phyloP scores from a whole-genome alignment of 2,329 filamentous ascomycete species.

The Colletotrichum higginsianum region DNA sequence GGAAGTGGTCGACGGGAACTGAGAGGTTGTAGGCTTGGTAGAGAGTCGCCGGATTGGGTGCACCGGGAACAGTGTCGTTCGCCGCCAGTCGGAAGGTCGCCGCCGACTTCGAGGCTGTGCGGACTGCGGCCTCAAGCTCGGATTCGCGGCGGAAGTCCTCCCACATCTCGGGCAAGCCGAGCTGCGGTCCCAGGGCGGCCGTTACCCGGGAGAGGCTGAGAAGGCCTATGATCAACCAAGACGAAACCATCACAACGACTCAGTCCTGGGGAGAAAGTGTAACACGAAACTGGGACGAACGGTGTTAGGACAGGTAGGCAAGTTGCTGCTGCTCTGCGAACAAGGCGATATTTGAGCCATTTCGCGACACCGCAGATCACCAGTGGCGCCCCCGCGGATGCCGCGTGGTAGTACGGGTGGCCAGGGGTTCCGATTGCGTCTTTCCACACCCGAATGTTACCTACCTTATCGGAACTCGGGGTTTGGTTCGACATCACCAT shows the following conservation, averaged over 20 bases:
- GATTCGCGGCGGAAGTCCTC: slow-evolving; percentile 5
- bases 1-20: slow-evolving; percentile 83
- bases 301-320: too few species aligned
- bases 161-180: slow-evolving; percentile 30
- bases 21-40: slow-evolving; percentile 59
- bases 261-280: too few species aligned
- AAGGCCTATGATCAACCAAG: slow-evolving; percentile 11
- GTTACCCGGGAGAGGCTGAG: slow-evolving; percentile 17
- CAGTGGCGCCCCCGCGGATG: background rate
- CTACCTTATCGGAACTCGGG: slow-evolving; percentile 23
- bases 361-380: background rate
- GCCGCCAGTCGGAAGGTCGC: background rate
- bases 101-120: slow-evolving; percentile 1
- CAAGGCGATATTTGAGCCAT: slow-evolving; percentile 13
- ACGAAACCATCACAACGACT: background rate
- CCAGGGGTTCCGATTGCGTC: slow-evolving; percentile 6
- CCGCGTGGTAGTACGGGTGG: slow-evolving; percentile 7
- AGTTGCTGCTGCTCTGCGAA: background rate
- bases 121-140: background rate
- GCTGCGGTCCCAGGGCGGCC: slow-evolving; percentile 31
- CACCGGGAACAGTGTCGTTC: background rate
- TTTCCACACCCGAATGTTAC: slow-evolving; percentile 23
- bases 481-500: slow-evolving; percentile 1
- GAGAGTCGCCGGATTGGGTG: slow-evolving; percentile 26
- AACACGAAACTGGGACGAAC: background rate